A percentile compares a stretch with the other conserved stretches of the same genome.
Evolutionary conservation across 2,329 filamentous ascomycete species (phyloP).

Genomic region (Orbilia oligospora): DNA sequence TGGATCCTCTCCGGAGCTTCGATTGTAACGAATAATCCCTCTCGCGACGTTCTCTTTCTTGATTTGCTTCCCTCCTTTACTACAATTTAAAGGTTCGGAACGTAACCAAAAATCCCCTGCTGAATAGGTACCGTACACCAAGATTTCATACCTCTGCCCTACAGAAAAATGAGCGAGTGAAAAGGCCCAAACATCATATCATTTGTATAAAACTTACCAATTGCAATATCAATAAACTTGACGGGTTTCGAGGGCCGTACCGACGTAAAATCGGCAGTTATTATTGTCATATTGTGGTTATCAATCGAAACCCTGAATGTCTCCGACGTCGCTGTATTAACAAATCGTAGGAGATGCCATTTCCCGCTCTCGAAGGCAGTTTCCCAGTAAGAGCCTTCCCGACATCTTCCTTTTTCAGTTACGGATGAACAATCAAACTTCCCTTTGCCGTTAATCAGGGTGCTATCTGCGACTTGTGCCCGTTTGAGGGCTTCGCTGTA

Average conservation of each 20-base stretch:
- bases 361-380: constrained; percentile 4
- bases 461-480: constrained; percentile 62
- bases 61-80: background rate
- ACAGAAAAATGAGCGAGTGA: constrained; percentile 28
- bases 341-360: constrained; percentile 66
- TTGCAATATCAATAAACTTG: constrained; percentile 73
- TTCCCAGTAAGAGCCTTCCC: constrained; percentile 30
- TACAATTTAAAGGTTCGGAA: constrained; percentile 63
- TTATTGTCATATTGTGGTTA: constrained; percentile 76
- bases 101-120: constrained; percentile 69
- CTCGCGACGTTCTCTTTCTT: constrained; percentile 6
- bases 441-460: constrained; percentile 35
- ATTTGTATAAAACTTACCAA: constrained; percentile 70
- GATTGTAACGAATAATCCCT: constrained; percentile 29
- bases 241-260: constrained; percentile 75
- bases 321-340: constrained; percentile 67
- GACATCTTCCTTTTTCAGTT: background rate
- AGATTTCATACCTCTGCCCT: constrained; percentile 69
- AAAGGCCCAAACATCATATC: too few relatives aligned
- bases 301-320: constrained; percentile 69
- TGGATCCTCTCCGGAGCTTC: background rate
- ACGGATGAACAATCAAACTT: constrained; percentile 37
- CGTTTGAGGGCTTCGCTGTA: constrained; percentile 63
- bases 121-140: constrained; percentile 68
- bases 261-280: constrained; percentile 76